Conservation (phyloP, 139 green algal species). For the Coelastrella sp. region DNA sequence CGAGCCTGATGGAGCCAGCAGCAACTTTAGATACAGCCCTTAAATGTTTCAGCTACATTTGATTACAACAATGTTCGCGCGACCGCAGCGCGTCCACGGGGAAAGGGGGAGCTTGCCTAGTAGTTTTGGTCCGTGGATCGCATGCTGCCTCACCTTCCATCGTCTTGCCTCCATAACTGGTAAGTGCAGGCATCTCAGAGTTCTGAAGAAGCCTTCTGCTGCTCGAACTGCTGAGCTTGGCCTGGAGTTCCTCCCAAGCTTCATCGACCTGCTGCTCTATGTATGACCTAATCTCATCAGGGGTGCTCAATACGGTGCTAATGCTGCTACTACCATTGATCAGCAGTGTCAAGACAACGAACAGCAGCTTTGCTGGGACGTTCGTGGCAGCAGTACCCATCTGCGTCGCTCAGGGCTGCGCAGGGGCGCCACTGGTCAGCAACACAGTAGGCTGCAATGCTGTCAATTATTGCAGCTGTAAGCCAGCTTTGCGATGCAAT, state of each 20-base stretch:
- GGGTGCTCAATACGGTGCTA: neutral
- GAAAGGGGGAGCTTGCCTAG: no score
- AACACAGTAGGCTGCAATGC: no score
- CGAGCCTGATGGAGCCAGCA: neutral
- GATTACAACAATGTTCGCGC: neutral
- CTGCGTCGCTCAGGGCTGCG: no score
- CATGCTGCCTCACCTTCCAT: conserved; percentile 23
- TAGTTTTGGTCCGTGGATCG: neutral
- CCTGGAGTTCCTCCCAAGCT: neutral
- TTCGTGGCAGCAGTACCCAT: neutral
- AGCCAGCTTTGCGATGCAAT: no score
- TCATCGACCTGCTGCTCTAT: neutral
- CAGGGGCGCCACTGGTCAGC: no score
- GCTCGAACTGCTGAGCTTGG: neutral
- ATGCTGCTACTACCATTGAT: neutral
- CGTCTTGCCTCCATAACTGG: neutral
- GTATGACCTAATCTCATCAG: neutral
- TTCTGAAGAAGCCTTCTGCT: conserved; percentile 20
- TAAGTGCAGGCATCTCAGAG: conserved; percentile 12
- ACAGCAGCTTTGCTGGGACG: neutral
- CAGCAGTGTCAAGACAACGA: neutral
- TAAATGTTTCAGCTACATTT: neutral
- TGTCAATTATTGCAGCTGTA: no score
- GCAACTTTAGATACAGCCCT: neutral
- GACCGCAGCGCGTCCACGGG: no score